Evolutionary conservation across 495 filamentous ascomycete genomes (phyloP).

Genomic region (Beverwykella pulmonaria): DNA sequence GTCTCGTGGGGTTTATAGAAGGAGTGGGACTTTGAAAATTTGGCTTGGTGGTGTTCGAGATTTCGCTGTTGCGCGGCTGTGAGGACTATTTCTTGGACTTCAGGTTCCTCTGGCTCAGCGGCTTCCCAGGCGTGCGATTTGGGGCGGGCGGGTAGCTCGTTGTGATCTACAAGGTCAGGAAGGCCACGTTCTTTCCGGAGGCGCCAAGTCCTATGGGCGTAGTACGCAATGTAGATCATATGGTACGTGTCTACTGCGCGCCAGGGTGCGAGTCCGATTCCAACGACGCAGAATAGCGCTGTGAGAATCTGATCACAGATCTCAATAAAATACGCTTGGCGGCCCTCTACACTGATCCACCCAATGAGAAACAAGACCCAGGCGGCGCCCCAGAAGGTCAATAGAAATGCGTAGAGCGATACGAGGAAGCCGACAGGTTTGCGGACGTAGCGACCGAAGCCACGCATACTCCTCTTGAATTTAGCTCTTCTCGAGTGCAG

Average conservation of each 20-base stretch:
- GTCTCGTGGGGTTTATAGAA: constrained; percentile 88
- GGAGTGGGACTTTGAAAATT: constrained; percentile 74
- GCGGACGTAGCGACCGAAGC: constrained; percentile 72
- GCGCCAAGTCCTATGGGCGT: constrained; percentile 71
- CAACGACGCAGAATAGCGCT: constrained; percentile 74
- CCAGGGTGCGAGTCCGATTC: constrained; percentile 75
- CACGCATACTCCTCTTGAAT: constrained; percentile 73
- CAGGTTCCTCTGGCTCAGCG: constrained; percentile 5
- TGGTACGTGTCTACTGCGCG: constrained; percentile 79
- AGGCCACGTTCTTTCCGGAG: constrained; percentile 62
- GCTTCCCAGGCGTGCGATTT: constrained; percentile 19
- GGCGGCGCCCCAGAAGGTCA: constrained; percentile 76
- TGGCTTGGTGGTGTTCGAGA: constrained; percentile 71
- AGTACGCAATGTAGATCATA: constrained; percentile 69
- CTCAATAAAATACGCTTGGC: constrained; percentile 70
- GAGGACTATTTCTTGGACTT: constrained; percentile 61
- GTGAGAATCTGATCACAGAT: constrained; percentile 78
- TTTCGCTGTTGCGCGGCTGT: constrained; percentile 60
- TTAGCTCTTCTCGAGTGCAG: constrained; percentile 73
- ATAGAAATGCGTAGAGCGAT: constrained; percentile 73
- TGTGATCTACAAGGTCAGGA: constrained; percentile 67
- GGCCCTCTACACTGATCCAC: constrained; percentile 76
- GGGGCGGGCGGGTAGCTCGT: constrained; percentile 60
- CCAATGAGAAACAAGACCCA: constrained; percentile 86
- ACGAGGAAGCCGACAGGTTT: constrained; percentile 75